These are phyloP conservation scores for Malus hybrid DNA, from an alignment of 331 rosid species.

Conservation along the genomic window DNA sequence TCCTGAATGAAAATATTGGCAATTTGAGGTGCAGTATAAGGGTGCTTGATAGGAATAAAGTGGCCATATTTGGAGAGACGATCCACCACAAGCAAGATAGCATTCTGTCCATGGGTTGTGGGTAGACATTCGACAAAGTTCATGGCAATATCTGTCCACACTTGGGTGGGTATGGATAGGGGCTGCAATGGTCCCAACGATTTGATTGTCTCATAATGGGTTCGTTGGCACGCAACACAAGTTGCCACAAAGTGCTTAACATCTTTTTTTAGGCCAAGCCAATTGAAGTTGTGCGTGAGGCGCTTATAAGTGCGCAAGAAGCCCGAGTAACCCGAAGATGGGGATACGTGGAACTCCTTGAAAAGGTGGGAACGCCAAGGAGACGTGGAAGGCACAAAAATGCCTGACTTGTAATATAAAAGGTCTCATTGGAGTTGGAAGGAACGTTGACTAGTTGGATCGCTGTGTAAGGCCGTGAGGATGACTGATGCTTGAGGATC, in stretches of 20 bases:
- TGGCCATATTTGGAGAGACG: neutral
- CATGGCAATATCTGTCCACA: neutral
- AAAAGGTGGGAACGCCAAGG: neutral
- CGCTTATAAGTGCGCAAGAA: neutral
- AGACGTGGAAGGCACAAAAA: fast-evolving
- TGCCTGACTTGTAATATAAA: fast-evolving
- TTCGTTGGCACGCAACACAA: neutral
- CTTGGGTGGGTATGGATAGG: neutral
- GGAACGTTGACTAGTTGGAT: neutral
- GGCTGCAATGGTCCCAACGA: neutral
- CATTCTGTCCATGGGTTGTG: neutral
- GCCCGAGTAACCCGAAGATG: neutral
- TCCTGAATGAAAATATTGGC: neutral
- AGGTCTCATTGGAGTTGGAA: fast-evolving
- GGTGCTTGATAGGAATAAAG: neutral
- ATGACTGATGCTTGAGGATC: neutral
- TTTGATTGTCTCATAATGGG: neutral
- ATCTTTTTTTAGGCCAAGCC: neutral
- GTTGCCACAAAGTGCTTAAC: neutral
- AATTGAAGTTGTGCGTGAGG: neutral
- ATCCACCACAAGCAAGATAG: neutral
- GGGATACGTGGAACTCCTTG: fast-evolving
- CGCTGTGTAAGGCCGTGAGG: neutral
- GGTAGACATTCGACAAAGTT: neutral
- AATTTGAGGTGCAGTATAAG: neutral